These are phyloP conservation scores for Alternaria tenuissima DNA, from an alignment of 2,329 filamentous ascomycete genomes.

Conservation along the genomic window DNA sequence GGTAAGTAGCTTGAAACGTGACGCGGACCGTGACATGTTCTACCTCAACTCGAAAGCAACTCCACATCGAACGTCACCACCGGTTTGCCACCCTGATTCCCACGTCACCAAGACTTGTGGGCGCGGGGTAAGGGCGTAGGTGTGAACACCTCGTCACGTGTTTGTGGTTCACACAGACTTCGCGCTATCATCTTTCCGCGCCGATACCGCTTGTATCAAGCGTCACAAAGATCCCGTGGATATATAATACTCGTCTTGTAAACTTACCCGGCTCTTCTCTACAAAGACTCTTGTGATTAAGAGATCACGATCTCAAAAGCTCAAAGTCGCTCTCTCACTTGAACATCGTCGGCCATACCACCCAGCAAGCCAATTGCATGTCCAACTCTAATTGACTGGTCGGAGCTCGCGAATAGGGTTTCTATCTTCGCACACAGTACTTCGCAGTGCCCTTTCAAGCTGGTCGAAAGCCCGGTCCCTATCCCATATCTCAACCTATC, in stretches of 20 bases:
- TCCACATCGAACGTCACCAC: neutral
- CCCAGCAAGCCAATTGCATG: neutral
- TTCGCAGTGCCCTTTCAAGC: neutral
- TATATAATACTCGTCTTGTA: neutral
- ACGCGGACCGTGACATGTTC: neutral
- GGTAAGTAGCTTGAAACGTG: neutral
- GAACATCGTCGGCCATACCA: constrained; percentile 1
- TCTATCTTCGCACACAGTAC: neutral
- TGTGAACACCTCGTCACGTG: neutral
- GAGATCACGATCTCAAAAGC: constrained; percentile 5
- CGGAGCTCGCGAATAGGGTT: neutral
- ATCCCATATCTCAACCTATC: neutral
- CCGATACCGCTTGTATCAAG: constrained; percentile 6
- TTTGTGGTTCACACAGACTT: neutral
- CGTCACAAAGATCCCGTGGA: constrained; percentile 2
- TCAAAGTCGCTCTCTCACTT: constrained; percentile 13
- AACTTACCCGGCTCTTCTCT: neutral
- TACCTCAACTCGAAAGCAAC: no score
- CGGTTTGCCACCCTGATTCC: neutral
- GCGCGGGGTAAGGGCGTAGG: constrained; percentile 1
- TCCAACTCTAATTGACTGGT: neutral
- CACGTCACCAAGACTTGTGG: neutral
- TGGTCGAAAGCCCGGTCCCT: neutral
- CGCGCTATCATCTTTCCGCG: neutral
- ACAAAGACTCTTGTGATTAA: neutral